Percentiles rank a stretch among this genome's conserved stretches.
Conservation (phyloP, 352 stramenopile genomes). For the Achlya hypogyna region DNA sequence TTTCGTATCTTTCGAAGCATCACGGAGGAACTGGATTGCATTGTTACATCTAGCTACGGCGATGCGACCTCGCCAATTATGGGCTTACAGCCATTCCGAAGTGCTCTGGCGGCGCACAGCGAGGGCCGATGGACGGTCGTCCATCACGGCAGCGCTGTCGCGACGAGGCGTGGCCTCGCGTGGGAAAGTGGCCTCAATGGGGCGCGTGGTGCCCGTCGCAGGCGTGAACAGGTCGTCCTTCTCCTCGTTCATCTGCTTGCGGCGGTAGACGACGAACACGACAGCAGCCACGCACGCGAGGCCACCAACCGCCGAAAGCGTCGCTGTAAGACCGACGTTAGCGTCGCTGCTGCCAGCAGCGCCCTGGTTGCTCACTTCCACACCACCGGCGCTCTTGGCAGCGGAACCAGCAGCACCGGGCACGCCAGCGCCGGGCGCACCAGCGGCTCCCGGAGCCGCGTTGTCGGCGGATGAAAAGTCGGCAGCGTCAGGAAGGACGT, state of each 20-base stretch:
- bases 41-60: no score
- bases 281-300: conserved; percentile 2
- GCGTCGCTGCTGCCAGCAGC: background rate
- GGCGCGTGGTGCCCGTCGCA: background rate
- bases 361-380: background rate
- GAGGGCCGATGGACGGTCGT: background rate
- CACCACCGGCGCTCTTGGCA: background rate
- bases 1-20: background rate
- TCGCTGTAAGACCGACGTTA: background rate
- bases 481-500: background rate
- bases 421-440: background rate
- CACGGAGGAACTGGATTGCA: background rate
- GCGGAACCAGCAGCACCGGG: background rate
- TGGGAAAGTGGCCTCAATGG: background rate
- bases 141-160: background rate
- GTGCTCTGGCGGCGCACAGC: background rate
- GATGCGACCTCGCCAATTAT: background rate
- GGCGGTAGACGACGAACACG: conserved; percentile 11
- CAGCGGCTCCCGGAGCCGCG: background rate
- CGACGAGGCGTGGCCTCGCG: background rate
- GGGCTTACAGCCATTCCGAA: background rate
- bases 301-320: background rate
- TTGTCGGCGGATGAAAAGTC: background rate
- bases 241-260: background rate
- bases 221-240: background rate